Percentiles rank a stretch among this genome's conserved stretches.
These are phyloP conservation scores for Pyrus pyrifolia DNA, from an alignment of 306 rosid genomes.

Conservation along the genomic window DNA sequence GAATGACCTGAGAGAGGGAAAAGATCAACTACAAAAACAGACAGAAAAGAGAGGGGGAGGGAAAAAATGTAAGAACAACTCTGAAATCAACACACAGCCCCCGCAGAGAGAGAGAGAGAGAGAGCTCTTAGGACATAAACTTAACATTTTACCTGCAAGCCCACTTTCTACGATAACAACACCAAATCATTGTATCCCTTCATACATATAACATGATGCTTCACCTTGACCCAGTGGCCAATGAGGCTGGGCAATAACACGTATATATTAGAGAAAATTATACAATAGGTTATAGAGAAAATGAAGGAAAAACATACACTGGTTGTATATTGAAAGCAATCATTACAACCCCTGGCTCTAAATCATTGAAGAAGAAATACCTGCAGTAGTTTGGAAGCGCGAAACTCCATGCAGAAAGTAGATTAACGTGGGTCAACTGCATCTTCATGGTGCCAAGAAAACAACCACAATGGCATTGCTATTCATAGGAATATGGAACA, in stretches of 20 bases:
- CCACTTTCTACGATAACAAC: constrained; percentile 72
- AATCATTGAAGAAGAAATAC: not conserved
- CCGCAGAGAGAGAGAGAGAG: no score
- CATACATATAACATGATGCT: constrained; percentile 65
- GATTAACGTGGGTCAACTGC: not conserved
- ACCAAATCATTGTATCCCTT: constrained; percentile 72
- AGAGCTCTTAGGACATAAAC: no score
- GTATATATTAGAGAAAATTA: not conserved
- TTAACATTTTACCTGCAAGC: constrained; percentile 60
- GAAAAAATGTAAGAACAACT: not conserved
- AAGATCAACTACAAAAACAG: no score
- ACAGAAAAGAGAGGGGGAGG: no score
- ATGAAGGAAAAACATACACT: not conserved
- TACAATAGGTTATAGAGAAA: not conserved
- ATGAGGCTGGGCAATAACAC: constrained; percentile 29
- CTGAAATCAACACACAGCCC: not conserved
- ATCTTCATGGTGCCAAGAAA: not conserved
- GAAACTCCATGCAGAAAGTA: not conserved
- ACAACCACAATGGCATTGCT: not conserved
- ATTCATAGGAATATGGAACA: not conserved
- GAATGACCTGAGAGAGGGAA: no score
- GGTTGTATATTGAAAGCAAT: not conserved
- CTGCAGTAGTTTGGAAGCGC: not conserved
- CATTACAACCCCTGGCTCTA: not conserved
- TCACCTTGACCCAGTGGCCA: constrained; percentile 75